Evolutionary conservation across 1,284 basidiomycete species (phyloP), one percentile per base, ranked within the genome.

Genomic region (Laetiporus sulphureus): DNA sequence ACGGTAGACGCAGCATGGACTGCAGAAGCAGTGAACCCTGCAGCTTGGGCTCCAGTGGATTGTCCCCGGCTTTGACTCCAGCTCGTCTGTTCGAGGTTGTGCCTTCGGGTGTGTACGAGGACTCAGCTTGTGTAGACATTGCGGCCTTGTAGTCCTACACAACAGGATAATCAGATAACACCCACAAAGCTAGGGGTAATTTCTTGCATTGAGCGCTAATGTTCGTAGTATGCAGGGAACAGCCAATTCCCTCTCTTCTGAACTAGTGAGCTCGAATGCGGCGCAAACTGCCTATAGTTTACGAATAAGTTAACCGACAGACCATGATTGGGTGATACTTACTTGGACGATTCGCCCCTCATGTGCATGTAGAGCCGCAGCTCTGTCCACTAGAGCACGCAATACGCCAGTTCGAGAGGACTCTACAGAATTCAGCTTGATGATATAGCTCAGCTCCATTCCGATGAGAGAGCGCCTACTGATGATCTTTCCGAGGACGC

Each of bases 11-110:
- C 15, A 95, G 71, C 43, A 95, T 67, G 1, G 85, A 79, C 61
- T 96, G 92, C 2, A 96, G 65, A 4, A 97, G 63, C 10, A 95
- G 61, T 6, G 89, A 87, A 1, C 93, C 93, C 59, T 92, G 91
- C n/a, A 85, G 75, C 52, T 79, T 88, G 3, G 81, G 79, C 55
- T 79, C 80, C 37, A 73, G 52, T 5, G 64, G 60, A 38, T 65
- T 61, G 12, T 62, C 56, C 11, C 55, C 46, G 22, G 33, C 53
- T 21, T 40, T 23, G 7, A 44, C 51, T 49, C 47, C 46, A 40
- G 48, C 45, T 51, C 15, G 27, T 31, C 49, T 52, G 51, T 50
- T 38, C 11, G 21, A 34, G 1, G 36, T 44, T 37, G 41, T 37
- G 18, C 41, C 46, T 13, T 45, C 44, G 6, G 35, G 21, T 40